Conservation (phyloP, 805 yeast species). For the Lachancea meyersii region DNA sequence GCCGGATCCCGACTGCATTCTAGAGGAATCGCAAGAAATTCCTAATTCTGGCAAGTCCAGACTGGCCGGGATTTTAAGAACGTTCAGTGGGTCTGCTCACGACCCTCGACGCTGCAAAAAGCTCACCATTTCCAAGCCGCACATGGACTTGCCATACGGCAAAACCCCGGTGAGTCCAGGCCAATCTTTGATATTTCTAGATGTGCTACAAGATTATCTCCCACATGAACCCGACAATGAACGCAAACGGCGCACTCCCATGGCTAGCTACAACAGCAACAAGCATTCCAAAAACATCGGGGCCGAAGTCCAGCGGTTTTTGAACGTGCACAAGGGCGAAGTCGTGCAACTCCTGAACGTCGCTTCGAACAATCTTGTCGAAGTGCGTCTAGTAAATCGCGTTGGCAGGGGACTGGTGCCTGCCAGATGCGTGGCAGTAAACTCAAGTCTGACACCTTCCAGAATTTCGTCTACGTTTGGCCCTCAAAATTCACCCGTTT, state of each 20-base stretch:
- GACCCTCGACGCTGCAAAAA: neutral
- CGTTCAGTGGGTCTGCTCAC: constrained; percentile 1
- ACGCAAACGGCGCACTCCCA: neutral
- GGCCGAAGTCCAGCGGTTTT: neutral
- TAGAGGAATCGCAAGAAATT: neutral
- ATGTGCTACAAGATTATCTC: constrained; percentile 12
- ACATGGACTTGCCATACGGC: neutral
- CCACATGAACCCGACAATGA: constrained; percentile 6
- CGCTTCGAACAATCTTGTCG: constrained; percentile 9
- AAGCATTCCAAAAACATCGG: neutral
- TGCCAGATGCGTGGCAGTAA: constrained; percentile 9
- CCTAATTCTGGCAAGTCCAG: neutral
- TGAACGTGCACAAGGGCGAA: constrained; percentile 12
- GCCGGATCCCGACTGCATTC: neutral
- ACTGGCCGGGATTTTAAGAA: constrained; percentile 2
- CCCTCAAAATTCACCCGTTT: neutral
- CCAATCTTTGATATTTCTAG: constrained; percentile 3
- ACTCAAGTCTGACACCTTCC: neutral
- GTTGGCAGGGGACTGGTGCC: constrained; percentile 12
- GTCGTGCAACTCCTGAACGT: constrained; percentile 9
- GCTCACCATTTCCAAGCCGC: constrained; percentile 3
- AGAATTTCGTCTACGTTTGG: constrained; percentile 1
- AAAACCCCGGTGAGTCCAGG: neutral
- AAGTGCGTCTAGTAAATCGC: constrained; percentile 8
- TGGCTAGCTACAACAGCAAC: neutral